Evolutionary conservation across 352 stramenopile species (phyloP).

Genomic region (Phytophthora europaea): DNA sequence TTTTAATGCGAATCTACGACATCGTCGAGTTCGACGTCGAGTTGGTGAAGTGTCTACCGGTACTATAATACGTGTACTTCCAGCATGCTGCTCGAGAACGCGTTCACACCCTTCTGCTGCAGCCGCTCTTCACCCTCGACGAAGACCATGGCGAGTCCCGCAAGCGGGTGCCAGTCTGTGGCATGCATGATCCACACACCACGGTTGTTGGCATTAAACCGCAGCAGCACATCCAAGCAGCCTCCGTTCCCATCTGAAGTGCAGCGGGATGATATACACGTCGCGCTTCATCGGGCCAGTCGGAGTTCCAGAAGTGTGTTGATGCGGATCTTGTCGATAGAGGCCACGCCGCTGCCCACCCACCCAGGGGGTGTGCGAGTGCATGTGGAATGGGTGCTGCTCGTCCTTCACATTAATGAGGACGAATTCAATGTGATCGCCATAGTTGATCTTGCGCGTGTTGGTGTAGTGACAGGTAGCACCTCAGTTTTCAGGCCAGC

Average conservation of each 20-base stretch:
- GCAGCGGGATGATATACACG: conserved; percentile 38
- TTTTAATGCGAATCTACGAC: background rate
- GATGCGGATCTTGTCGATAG: conserved; percentile 17
- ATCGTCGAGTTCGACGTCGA: background rate
- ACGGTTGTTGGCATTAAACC: conserved; percentile 40
- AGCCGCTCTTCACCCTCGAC: conserved; percentile 31
- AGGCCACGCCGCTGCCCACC: conserved; percentile 23
- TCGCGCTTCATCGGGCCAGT: conserved; percentile 34
- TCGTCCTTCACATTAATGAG: conserved; percentile 41
- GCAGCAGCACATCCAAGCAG: too few species aligned
- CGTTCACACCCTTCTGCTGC: conserved; percentile 15
- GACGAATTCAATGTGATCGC: conserved; percentile 39
- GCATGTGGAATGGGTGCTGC: conserved; percentile 51
- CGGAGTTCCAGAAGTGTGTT: conserved; percentile 14
- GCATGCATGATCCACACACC: conserved; percentile 51
- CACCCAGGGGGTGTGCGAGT: conserved; percentile 34
- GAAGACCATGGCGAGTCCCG: conserved; percentile 32
- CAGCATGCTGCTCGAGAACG: conserved; percentile 22
- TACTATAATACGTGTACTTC: background rate
- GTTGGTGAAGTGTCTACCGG: background rate
- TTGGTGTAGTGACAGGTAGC: conserved; percentile 6
- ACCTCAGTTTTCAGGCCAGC: conserved; percentile 23
- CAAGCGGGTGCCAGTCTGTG: conserved; percentile 45
- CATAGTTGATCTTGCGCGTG: conserved; percentile 19
- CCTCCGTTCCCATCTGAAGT: conserved; percentile 11